These are phyloP conservation scores for Epichloe brachyelytri DNA, from an alignment of 2,329 filamentous ascomycete species.

Conservation along the genomic window DNA sequence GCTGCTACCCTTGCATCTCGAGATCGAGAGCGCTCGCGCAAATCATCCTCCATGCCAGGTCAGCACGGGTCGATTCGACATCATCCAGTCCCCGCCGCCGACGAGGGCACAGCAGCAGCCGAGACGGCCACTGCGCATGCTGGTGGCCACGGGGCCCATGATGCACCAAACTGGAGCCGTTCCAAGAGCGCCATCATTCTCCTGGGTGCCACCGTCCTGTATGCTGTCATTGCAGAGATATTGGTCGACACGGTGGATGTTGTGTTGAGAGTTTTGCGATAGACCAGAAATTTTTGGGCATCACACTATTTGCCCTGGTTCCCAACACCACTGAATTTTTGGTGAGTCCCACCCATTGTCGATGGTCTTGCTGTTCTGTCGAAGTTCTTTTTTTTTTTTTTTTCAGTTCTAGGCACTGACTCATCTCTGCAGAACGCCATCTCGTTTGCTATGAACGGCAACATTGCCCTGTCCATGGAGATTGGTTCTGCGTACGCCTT, in stretches of 20 bases:
- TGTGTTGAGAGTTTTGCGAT: constrained; percentile 82
- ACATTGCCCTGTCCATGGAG: constrained; percentile 97
- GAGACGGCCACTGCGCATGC: constrained; percentile 21
- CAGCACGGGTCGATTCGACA: constrained; percentile 12
- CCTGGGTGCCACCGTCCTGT: constrained; percentile 76
- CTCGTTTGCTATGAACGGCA: constrained; percentile 98
- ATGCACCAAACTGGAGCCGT: constrained; percentile 97
- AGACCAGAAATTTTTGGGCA: constrained; percentile 94
- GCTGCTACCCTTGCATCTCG: constrained; percentile 77
- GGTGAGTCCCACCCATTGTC: constrained; percentile 39
- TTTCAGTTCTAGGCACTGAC: not conserved
- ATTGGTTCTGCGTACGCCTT: constrained; percentile 95
- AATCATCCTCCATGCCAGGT: constrained; percentile 20
- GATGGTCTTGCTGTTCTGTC: not conserved
- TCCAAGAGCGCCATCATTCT: constrained; percentile 83
- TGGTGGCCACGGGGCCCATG: constrained; percentile 58
- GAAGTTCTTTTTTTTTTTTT: not conserved
- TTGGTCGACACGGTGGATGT: constrained; percentile 94
- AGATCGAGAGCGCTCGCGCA: constrained; percentile 38
- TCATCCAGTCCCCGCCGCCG: constrained; percentile 20
- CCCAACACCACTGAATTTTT: constrained; percentile 97
- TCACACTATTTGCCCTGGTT: constrained; percentile 90
- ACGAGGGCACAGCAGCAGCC: constrained; percentile 17
- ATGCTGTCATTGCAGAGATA: constrained; percentile 96
- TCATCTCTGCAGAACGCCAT: constrained; percentile 68